Base-by-base conservation (phyloP, 179 eudicot species). In the Amaranthus tricolor region DNA sequence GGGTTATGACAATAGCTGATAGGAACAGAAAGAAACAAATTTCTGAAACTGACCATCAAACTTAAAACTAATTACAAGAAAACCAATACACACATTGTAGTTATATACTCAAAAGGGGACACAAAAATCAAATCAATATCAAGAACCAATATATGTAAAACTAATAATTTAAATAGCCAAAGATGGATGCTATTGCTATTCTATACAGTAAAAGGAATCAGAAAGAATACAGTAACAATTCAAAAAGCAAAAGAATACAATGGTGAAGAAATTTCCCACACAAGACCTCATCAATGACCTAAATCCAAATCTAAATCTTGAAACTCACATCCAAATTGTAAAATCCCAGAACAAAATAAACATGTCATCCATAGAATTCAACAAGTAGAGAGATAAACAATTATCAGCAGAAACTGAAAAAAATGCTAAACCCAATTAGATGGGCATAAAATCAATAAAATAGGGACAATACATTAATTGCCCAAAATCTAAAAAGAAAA, bases 321-420 rank as follows among this genome's bases (percentile, higher is more conserved):
- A 7, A 14, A 68, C 60, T 59, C 49, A 68, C 14, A 68, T 68
- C n/a, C 31, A 53, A 53, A 68, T 15, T 69, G 48, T 45, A 52
- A 53, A 69, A 15, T 21, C 20, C 72, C 59, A 69, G 13, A 69
- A 53, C 17, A 56, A 3, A 6, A 52, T 2, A 24, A 24, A 24
- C 31, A 1, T 24, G 2, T 1, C 31, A 24, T 1, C 31, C 31
- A 24, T 24, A 24, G 0, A 24, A 24, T 31, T 31, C 3, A 31
- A 31, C 3, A 31, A 31, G 40, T 4, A 31, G 40, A 2, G 40
- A 31, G 40, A 31, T n/a, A n/a, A 31, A 31, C 40, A 31, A 31
- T 31, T 2, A 31, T 31, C 40, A 31, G 2, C 40, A 31, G 40
- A 31, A 31, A 31, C 40, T 1, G 40, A 31, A 31, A 31, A 31